phyloP scores from a whole-genome alignment of 2,329 filamentous ascomycete genomes.

The Periglandula ipomoeae region DNA sequence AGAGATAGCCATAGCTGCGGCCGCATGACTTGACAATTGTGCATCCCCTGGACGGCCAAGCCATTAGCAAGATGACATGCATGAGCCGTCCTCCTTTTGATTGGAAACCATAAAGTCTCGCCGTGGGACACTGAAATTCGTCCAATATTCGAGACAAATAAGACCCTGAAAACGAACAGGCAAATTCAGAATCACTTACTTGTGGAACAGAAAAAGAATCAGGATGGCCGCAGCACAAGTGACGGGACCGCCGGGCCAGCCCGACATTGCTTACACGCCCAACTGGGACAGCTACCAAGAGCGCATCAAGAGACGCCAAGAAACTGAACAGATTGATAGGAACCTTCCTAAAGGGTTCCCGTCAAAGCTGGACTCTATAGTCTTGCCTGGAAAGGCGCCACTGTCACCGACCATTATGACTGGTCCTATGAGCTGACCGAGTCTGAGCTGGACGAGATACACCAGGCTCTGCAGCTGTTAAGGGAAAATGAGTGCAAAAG shows the following conservation, averaged over 20 bases:
- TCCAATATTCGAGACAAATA: no score
- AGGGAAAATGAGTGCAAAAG: slow-evolving; percentile 21
- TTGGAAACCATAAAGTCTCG: no score
- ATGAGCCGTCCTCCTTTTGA: no score
- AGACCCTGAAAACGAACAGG: no score
- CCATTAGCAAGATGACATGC: no score
- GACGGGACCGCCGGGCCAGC: slow-evolving; percentile 34
- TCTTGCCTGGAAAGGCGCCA: slow-evolving; percentile 49
- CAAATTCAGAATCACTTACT: no score
- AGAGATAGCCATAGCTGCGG: no score
- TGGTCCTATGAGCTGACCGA: slow-evolving; percentile 43
- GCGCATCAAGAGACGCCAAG: slow-evolving; percentile 34
- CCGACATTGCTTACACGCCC: slow-evolving; percentile 50
- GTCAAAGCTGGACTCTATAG: slow-evolving; percentile 33
- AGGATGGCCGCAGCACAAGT: no score
- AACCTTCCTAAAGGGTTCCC: slow-evolving; percentile 43
- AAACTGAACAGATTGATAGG: slow-evolving; percentile 28
- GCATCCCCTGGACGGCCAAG: no score
- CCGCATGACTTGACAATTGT: no score
- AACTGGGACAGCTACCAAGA: slow-evolving; percentile 43
- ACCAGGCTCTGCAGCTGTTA: slow-evolving; percentile 31
- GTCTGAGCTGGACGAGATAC: slow-evolving; percentile 40
- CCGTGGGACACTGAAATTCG: no score
- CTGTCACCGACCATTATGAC: slow-evolving; percentile 36
- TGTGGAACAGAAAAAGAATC: no score